Conservation (phyloP, 2,329 filamentous ascomycete genomes). For the Sporothrix phasma region DNA sequence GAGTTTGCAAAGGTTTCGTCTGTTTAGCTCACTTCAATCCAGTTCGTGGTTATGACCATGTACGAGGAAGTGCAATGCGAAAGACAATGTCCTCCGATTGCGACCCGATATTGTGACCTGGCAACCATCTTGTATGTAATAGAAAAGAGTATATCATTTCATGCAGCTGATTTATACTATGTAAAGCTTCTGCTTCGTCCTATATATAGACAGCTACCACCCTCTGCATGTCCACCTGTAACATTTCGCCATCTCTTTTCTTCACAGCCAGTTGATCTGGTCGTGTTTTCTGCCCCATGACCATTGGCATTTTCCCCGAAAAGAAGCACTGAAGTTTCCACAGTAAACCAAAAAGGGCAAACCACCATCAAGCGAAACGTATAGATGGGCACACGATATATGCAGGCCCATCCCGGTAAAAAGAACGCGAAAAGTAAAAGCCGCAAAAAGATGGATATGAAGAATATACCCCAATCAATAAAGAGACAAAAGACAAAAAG, state of each 20-base stretch:
- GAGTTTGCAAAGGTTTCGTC: neutral
- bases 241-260: neutral
- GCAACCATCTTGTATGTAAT: too few relatives aligned
- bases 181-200: neutral
- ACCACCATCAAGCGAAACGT: neutral
- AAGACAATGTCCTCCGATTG: too few relatives aligned
- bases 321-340: neutral
- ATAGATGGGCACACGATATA: slow-evolving; percentile 3
- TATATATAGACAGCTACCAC: neutral
- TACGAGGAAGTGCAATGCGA: neutral
- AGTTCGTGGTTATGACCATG: neutral
- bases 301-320: neutral
- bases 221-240: neutral
- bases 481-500: neutral
- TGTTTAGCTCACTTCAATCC: neutral
- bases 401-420: neutral
- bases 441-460: neutral
- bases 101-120: too few relatives aligned
- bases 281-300: neutral
- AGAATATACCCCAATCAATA: neutral
- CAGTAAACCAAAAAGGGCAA: neutral
- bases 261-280: neutral
- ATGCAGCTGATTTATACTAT: neutral
- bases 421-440: neutral
- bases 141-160: neutral